Base-by-base conservation (phyloP, 1,139 yeast genomes). In the Pichia sp. region DNA sequence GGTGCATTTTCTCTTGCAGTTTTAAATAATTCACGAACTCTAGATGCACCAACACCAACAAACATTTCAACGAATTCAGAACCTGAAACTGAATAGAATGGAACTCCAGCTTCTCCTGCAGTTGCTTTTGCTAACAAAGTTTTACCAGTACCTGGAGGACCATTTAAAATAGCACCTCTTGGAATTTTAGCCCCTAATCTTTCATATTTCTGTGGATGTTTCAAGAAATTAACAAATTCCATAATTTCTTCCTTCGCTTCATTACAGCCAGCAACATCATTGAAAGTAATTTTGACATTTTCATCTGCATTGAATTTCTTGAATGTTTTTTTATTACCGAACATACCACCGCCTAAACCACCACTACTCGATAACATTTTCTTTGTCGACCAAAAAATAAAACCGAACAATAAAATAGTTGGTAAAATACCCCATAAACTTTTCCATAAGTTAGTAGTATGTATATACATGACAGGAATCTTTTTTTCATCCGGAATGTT, bases 71-170 rank as follows among this genome's bases (percentile, higher is more conserved):
- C 96, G 58, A 92, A 92, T 65, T 92, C 97, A n/a, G 97, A 89
- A 58, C 97, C 98, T 5, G 96, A 86, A 10, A 92, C 97, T 18
- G 96, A 85, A 57, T 81, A 80, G 63, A 92, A 92, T 38, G 98
- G 97, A 42, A 92, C 98, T 45, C 92, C 95, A 0, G 97, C 97
- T 68, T 92, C 98, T 56, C 98, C 98, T 1, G 98, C 98, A 40
- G 97, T 92, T 5, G 98, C 98, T 66, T 87, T 90, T n/a, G 98
- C 98, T 51, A 92, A 72, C 55, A 92, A 72, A 1, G 98, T 92
- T 67, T 92, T 92, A 82, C 98, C 98, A 7, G 98, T 92, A 74
- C 98, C 98, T 45, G 98, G 98, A n/a, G 97, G 96, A 52, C 98
- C 98, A 11, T 96, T 86, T 52, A 94, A 72, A 56, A 92, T 88